Percentiles rank a stretch among this genome's conserved stretches.
Conservation (phyloP, 371 early-diverging fungal species). For the Nematocida ausubeli region DNA sequence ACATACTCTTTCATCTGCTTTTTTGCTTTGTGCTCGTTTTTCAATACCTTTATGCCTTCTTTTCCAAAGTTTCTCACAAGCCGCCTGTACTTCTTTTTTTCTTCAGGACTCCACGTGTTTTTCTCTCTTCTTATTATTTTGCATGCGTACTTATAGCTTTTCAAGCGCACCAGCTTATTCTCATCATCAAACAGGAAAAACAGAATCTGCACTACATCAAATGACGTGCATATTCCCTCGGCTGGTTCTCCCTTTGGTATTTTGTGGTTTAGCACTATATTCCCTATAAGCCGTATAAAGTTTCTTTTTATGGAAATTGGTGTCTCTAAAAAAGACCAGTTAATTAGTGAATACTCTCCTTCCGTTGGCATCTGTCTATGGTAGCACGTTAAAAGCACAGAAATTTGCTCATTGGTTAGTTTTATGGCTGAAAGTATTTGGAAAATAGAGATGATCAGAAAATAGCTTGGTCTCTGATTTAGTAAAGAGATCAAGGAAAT, state of each 20-base stretch:
- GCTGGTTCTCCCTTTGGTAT: neutral
- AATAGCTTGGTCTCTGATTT: constrained; percentile 7
- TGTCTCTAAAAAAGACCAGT: constrained; percentile 37
- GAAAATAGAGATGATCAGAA: constrained; percentile 12
- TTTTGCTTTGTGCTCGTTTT: neutral
- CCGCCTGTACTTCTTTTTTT: neutral
- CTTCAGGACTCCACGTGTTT: neutral
- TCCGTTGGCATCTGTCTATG: neutral
- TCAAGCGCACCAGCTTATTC: neutral
- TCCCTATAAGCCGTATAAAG: constrained; percentile 3
- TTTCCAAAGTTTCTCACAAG: constrained; percentile 1
- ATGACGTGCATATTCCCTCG: neutral
- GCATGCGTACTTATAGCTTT: constrained; percentile 17
- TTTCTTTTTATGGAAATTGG: neutral
- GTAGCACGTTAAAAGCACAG: constrained; percentile 4
- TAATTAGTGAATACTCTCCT: neutral
- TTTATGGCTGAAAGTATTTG: neutral
- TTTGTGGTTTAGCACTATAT: neutral
- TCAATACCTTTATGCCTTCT: neutral
- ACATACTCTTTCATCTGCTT: neutral
- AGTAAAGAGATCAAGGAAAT: constrained; percentile 11
- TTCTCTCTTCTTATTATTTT: constrained; percentile 1
- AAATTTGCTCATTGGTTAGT: neutral
- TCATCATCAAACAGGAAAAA: constrained; percentile 36
- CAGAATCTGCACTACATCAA: constrained; percentile 1